Evolutionary conservation across 1,284 basidiomycete genomes (phyloP), one percentile per base, ranked within the genome.

Genomic region (Ceratorhiza oryzae-sativae): DNA sequence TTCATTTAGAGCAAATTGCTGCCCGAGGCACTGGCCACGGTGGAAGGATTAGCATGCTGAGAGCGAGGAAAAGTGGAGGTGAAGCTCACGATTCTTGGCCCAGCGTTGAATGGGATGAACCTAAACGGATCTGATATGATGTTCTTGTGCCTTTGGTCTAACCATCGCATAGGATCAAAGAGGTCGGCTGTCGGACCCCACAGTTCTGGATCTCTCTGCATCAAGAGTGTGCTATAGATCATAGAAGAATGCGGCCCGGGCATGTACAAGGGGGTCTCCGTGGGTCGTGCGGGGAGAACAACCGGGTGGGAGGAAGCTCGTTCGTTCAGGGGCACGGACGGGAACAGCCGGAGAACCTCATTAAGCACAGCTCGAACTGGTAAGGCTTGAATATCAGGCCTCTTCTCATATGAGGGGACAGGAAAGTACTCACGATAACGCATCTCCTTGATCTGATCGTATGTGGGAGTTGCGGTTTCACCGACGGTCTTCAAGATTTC

Each of bases 131-230:
- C 75, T 6, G 73, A 53, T 32, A 62, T 59, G n/a, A 73, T 41
- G 12, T 58, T 61, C 73, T 83, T 81, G 20, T 78, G 77, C 10
- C 79, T 75, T 13, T 80, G 78, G 48, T 80, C 80, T n/a, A 87
- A 76, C 84, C 85, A 87, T 59, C 86, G 79, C 55, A 85, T 83
- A 1, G 86, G 86, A 72, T 85, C 84, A 77, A 84, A 87, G 32
- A 78, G 77, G 68, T 86, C 78, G 3, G 86, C 85, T 74, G 87
- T 85, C 45, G 83, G 80, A 8, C 86, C 86, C 77, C 85, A 88
- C 39, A 86, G 75, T 23, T 83, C 81, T 72, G 81, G 82, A 72
- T 84, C 83, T 72, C 84, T 56, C 23, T 76, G 73, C 46, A 74
- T 72, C 6, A 72, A 59, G 23, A 74, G 34, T 0, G 61, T 60